These are phyloP conservation scores for Capsicum rhomboideum DNA, from an alignment of 257 asterid genomes.

Conservation along the genomic window DNA sequence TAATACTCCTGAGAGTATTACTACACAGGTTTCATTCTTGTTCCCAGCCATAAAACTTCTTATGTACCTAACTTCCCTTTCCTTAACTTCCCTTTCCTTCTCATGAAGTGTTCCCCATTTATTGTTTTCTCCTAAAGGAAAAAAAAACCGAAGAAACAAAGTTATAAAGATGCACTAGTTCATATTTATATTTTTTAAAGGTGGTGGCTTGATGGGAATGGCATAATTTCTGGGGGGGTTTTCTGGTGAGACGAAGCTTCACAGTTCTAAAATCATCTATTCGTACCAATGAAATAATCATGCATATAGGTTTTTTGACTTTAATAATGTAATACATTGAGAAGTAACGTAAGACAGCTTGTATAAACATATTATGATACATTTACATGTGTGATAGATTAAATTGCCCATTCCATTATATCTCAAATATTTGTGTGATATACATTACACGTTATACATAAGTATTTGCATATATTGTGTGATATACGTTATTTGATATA, in stretches of 20 bases:
- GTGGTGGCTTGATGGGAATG: not conserved
- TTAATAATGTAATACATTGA: too few relatives aligned
- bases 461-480: not conserved
- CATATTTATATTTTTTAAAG: not conserved
- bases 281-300: not conserved
- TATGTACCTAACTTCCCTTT: not conserved
- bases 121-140: not conserved
- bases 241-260: not conserved
- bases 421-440: not conserved
- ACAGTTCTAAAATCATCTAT: not conserved
- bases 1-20: too few relatives aligned
- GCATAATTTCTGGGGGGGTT: not conserved
- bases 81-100: not conserved
- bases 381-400: not conserved
- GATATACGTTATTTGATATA: not conserved
- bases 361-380: too few relatives aligned
- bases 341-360: too few relatives aligned
- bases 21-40: too few relatives aligned
- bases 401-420: not conserved
- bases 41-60: too few relatives aligned
- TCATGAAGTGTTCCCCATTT: not conserved
- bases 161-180: not conserved
- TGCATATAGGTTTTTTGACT: too few relatives aligned
- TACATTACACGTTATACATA: not conserved
- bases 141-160: not conserved